Percentiles rank a stretch among this genome's conserved stretches.
These are phyloP conservation scores for Rhodotorula glutinis DNA, from an alignment of 1,284 basidiomycete species.

Conservation along the genomic window DNA sequence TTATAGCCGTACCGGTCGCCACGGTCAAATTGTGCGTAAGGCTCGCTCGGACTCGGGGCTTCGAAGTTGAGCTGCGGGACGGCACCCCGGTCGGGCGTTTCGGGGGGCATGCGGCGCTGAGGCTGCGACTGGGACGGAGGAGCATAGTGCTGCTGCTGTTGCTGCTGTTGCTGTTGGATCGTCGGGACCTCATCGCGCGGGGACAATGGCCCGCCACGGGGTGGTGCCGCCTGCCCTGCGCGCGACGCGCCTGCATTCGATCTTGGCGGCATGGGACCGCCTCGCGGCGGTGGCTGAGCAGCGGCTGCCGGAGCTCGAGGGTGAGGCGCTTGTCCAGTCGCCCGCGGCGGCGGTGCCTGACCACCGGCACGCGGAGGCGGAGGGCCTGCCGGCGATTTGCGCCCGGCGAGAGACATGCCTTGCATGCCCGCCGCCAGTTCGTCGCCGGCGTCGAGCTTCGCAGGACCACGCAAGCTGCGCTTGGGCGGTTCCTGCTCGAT, in stretches of 20 bases:
- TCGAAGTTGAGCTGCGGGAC: constrained; percentile 29
- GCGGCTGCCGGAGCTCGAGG: not conserved
- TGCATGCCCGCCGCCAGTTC: constrained; percentile 6
- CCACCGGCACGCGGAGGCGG: not conserved
- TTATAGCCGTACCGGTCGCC: not conserved
- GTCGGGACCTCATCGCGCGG: not conserved
- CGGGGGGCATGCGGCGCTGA: not conserved
- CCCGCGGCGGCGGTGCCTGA: not conserved
- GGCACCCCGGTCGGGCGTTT: not conserved
- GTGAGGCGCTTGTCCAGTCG: not conserved
- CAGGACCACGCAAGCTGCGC: not conserved
- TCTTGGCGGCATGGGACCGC: not conserved
- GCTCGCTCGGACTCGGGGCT: constrained; percentile 11
- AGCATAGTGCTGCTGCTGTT: not conserved
- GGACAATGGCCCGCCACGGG: not conserved
- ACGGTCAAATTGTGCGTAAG: not conserved
- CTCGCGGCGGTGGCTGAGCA: not conserved
- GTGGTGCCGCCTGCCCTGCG: not conserved
- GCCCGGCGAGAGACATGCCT: constrained; percentile 4
- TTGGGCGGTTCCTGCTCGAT: not conserved
- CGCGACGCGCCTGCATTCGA: no score
- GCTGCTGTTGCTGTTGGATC: not conserved
- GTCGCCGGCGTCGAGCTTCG: not conserved
- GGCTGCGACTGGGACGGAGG: not conserved
- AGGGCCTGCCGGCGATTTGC: not conserved